These are phyloP conservation scores for Primulina tabacum DNA, from an alignment of 257 asterid species.

Conservation along the genomic window DNA sequence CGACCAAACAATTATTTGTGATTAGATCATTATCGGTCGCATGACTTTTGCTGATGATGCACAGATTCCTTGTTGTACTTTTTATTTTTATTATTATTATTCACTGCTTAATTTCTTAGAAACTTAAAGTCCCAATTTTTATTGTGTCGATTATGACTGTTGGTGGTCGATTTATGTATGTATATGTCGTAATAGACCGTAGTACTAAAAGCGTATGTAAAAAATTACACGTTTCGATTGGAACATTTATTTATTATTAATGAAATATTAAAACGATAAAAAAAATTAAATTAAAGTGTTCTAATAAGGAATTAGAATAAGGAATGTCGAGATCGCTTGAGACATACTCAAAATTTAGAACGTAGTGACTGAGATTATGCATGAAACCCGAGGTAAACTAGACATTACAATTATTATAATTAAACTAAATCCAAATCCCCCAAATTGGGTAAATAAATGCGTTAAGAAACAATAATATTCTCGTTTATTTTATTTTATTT, in stretches of 20 bases:
- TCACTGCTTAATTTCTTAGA: too few species aligned
- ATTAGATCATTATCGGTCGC: slow-evolving; percentile 7
- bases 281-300: slow-evolving; percentile 11
- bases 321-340: slow-evolving; percentile 50
- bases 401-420: not conserved
- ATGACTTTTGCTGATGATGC: slow-evolving; percentile 16
- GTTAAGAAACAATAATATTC: slow-evolving; percentile 53
- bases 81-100: too few species aligned
- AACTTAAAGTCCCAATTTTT: too few species aligned
- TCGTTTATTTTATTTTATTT: not conserved
- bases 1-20: not conserved
- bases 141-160: too few species aligned
- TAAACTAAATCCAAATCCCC: slow-evolving; percentile 23
- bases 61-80: not conserved
- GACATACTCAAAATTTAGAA: slow-evolving; percentile 38
- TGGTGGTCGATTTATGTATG: too few species aligned
- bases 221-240: too few species aligned
- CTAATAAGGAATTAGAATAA: slow-evolving; percentile 19
- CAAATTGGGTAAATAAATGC: slow-evolving; percentile 38
- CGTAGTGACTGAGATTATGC: slow-evolving; percentile 48
- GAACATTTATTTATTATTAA: too few species aligned
- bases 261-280: not conserved
- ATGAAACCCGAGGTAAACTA: slow-evolving; percentile 31
- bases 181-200: too few species aligned
- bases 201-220: not conserved